Evolutionary conservation across 305 asterid genomes (phyloP).

Genomic region (Solanum aculeatissimum): DNA sequence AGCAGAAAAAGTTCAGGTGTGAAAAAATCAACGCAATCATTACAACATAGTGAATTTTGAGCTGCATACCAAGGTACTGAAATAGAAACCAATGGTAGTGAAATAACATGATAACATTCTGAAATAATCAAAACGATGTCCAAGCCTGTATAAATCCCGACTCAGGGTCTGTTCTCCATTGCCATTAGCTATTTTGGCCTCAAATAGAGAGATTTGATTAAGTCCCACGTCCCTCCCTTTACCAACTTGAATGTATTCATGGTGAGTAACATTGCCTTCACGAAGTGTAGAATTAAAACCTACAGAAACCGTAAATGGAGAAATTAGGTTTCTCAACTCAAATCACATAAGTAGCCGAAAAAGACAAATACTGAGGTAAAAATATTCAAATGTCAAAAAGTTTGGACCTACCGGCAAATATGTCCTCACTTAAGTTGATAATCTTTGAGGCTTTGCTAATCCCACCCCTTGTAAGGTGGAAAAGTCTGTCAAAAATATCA

Average conservation of each 20-base stretch:
- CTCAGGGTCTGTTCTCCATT: conserved; percentile 95
- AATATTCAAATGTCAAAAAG: neutral
- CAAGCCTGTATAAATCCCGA: conserved; percentile 88
- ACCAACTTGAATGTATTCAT: conserved; percentile 95
- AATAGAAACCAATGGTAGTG: conserved; percentile 90
- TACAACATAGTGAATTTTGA: neutral
- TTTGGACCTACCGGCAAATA: conserved; percentile 69
- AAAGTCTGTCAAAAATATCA: conserved; percentile 87
- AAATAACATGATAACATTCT: conserved; percentile 87
- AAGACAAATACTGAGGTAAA: neutral
- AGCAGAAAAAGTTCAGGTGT: conserved; percentile 9
- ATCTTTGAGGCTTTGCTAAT: conserved; percentile 90
- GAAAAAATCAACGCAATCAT: neutral
- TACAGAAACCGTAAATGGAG: conserved; percentile 8
- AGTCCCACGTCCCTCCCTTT: conserved; percentile 98
- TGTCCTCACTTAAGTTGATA: conserved; percentile 89
- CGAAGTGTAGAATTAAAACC: conserved; percentile 97
- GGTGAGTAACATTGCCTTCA: conserved; percentile 95
- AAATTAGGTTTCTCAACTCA: neutral
- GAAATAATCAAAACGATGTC: conserved; percentile 94
- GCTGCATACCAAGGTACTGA: conserved; percentile 73
- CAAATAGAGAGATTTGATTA: conserved; percentile 88
- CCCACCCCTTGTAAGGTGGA: conserved; percentile 94
- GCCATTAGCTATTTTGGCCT: conserved; percentile 93
- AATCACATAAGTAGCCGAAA: neutral